phyloP scores from a whole-genome alignment of 768 basidiomycete genomes.

The Lentinula aciculospora region DNA sequence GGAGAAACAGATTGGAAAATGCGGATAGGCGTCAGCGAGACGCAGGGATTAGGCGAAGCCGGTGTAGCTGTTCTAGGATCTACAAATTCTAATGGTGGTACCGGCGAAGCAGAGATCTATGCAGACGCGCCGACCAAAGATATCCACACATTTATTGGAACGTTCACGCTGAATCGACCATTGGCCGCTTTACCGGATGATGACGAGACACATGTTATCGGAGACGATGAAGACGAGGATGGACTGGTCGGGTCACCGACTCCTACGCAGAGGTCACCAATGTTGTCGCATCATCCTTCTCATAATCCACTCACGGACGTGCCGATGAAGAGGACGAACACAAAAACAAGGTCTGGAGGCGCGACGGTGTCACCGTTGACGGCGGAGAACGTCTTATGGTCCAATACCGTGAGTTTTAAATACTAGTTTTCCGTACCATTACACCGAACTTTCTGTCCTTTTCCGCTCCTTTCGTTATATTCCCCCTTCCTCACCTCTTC shows the following conservation, averaged over 20 bases:
- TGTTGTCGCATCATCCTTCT: slow-evolving; percentile 19
- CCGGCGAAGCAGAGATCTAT: slow-evolving; percentile 78
- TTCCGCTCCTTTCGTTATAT: too few relatives aligned
- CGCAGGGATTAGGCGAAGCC: slow-evolving; percentile 62
- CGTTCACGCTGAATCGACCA: slow-evolving; percentile 69
- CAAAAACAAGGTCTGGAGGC: not conserved
- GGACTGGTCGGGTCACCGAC: not conserved
- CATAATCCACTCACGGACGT: slow-evolving; percentile 35
- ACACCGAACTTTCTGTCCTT: too few relatives aligned
- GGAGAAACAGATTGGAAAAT: slow-evolving; percentile 99
- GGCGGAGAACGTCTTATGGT: slow-evolving; percentile 94
- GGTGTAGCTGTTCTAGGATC: slow-evolving; percentile 45
- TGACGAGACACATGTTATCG: not conserved
- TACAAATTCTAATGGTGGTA: not conserved
- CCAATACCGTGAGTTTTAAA: slow-evolving; percentile 55
- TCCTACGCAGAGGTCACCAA: slow-evolving; percentile 10
- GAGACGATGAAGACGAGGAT: not conserved
- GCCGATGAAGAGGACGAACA: slow-evolving; percentile 17
- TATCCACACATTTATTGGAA: slow-evolving; percentile 93
- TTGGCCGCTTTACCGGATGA: slow-evolving; percentile 12
- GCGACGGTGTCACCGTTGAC: slow-evolving; percentile 78
- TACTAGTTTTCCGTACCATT: too few relatives aligned
- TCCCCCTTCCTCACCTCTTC: too few relatives aligned
- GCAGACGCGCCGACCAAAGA: slow-evolving; percentile 96
- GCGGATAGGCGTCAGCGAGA: slow-evolving; percentile 79